A percentile compares a stretch with the other conserved stretches of the same genome.
These are phyloP conservation scores for Thamnidium elegans DNA, from an alignment of 192 early-diverging fungal genomes.

Conservation along the genomic window DNA sequence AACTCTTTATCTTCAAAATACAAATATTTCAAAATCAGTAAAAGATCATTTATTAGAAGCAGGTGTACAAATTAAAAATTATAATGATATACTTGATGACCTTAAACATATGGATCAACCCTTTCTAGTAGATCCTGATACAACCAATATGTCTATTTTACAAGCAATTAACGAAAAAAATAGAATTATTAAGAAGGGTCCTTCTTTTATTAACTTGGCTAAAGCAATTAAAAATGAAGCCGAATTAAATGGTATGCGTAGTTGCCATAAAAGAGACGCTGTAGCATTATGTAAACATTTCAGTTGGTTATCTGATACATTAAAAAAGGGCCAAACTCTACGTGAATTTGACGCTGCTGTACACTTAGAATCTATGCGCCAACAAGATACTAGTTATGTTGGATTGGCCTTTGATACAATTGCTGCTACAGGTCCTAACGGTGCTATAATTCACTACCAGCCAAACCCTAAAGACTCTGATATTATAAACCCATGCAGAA, in stretches of 20 bases:
- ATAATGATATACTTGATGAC: conserved; percentile 55
- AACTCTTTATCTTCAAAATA: conserved; percentile 70
- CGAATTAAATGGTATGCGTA: conserved; percentile 86
- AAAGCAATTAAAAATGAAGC: conserved; percentile 91
- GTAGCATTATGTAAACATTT: conserved; percentile 82
- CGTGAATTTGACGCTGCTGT: conserved; percentile 83
- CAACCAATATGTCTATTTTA: conserved; percentile 67
- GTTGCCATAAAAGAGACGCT: conserved; percentile 84
- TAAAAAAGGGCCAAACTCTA: conserved; percentile 58
- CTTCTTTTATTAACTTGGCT: conserved; percentile 69
- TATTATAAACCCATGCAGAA: conserved; percentile 59
- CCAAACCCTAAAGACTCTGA: conserved; percentile 73
- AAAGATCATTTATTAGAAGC: conserved; percentile 29
- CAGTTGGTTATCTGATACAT: conserved; percentile 88
- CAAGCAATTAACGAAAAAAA: conserved; percentile 56
- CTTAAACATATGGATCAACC: neutral
- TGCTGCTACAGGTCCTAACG: conserved; percentile 89
- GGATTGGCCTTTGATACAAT: conserved; percentile 97
- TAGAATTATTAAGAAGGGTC: conserved; percentile 39
- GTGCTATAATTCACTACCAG: conserved; percentile 94
- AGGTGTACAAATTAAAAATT: conserved; percentile 50
- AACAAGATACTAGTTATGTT: conserved; percentile 69
- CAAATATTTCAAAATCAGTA: conserved; percentile 52
- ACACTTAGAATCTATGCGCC: conserved; percentile 73
- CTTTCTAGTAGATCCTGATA: conserved; percentile 57